A percentile compares a stretch with the other conserved stretches of the same genome.
phyloP scores from a whole-genome alignment of 1,284 basidiomycete genomes.

The Cutaneotrichosporon sp. region DNA sequence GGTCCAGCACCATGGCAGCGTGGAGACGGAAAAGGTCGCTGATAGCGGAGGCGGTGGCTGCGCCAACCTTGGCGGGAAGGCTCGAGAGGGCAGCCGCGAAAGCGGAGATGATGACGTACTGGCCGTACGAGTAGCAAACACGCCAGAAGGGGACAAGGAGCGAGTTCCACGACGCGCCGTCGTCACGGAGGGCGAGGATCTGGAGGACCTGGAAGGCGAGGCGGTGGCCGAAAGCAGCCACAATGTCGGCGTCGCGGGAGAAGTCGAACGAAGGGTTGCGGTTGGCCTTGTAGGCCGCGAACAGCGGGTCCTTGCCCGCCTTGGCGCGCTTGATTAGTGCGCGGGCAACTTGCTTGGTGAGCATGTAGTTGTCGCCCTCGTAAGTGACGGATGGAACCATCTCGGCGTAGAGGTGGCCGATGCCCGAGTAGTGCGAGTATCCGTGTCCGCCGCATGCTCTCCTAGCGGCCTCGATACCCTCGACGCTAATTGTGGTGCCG shows the following conservation, averaged over 20 bases:
- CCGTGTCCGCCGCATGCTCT: slow-evolving; percentile 57
- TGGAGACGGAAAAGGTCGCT: slow-evolving; percentile 48
- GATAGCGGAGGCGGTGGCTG: slow-evolving; percentile 1
- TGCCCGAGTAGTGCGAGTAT: slow-evolving; percentile 55
- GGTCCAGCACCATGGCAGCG: slow-evolving; percentile 49
- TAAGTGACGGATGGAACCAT: slow-evolving; percentile 54
- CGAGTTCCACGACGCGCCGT: slow-evolving; percentile 34
- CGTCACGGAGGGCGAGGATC: slow-evolving; percentile 41
- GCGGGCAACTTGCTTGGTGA: slow-evolving; percentile 53
- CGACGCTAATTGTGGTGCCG: slow-evolving; percentile 52
- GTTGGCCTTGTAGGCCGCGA: slow-evolving; percentile 12
- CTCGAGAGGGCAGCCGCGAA: slow-evolving; percentile 3
- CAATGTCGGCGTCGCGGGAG: slow-evolving; percentile 53
- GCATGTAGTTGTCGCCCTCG: slow-evolving; percentile 57
- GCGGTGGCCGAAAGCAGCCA: slow-evolving; percentile 52
- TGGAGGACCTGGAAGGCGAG: slow-evolving; percentile 36
- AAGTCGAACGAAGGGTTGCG: slow-evolving; percentile 53
- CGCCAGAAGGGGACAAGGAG: slow-evolving; percentile 18
- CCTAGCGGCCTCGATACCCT: slow-evolving; percentile 53
- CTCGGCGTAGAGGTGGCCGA: slow-evolving; percentile 54
- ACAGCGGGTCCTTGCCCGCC: slow-evolving; percentile 43
- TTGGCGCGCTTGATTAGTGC: slow-evolving; percentile 51
- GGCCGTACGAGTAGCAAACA: slow-evolving; percentile 11
- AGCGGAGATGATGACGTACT: slow-evolving; percentile 9
- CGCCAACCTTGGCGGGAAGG: not conserved